Evolutionary conservation across 2,329 filamentous ascomycete species (phyloP).

Genomic region (Beauveria bassiana): DNA sequence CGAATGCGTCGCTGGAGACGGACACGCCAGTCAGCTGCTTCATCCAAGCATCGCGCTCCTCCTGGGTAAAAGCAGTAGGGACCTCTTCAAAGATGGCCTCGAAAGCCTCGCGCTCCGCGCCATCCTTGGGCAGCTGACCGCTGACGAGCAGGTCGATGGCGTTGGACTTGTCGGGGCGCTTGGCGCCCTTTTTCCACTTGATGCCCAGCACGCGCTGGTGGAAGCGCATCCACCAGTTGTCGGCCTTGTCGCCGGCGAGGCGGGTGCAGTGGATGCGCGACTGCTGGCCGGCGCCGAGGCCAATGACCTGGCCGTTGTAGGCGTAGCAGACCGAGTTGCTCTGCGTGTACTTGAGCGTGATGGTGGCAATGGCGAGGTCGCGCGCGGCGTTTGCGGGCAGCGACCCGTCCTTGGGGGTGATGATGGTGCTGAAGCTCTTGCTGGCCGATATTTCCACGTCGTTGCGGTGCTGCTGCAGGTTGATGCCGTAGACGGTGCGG

Average conservation of each 20-base stretch:
- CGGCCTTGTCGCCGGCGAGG: conserved; percentile 93
- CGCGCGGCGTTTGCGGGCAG: conserved; percentile 77
- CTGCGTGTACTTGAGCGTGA: conserved; percentile 97
- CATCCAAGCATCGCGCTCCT: conserved; percentile 84
- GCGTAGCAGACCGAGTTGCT: conserved; percentile 99
- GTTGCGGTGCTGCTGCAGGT: conserved; percentile 84
- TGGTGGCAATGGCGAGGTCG: conserved; percentile 90
- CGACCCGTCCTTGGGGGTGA: conserved; percentile 74
- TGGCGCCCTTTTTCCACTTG: conserved; percentile 96
- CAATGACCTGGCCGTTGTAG: conserved; percentile 84
- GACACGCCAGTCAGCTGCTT: conserved; percentile 73
- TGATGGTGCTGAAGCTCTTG: conserved; percentile 68
- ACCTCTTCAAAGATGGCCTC: conserved; percentile 87
- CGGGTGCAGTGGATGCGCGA: conserved; percentile 98
- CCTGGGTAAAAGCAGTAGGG: conserved; percentile 69
- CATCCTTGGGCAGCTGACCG: conserved; percentile 75
- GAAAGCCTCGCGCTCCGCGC: conserved; percentile 78
- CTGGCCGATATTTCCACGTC: conserved; percentile 73
- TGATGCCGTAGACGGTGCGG: conserved; percentile 84
- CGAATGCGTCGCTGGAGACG: conserved; percentile 90
- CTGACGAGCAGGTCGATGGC: conserved; percentile 93
- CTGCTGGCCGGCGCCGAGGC: conserved; percentile 92
- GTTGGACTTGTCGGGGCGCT: conserved; percentile 96
- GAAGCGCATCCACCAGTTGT: conserved; percentile 99
- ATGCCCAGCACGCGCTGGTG: conserved; percentile 80